Conservation (phyloP, 1,284 basidiomycete species). For the Violaceomyces palustris region DNA sequence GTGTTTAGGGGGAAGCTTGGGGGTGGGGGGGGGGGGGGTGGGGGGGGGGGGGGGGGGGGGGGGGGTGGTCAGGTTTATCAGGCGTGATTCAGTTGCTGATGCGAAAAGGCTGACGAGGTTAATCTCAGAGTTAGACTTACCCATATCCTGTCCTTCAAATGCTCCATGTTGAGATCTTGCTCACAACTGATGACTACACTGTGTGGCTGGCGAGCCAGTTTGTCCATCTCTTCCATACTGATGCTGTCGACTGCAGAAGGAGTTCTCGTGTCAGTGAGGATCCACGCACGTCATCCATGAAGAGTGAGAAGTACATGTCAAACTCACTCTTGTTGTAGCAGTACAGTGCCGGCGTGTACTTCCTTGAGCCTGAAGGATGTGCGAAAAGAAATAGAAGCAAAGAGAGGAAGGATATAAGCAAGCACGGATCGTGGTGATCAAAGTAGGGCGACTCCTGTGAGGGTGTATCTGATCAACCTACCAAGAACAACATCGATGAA, state of each 20-base stretch:
- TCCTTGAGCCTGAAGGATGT: conserved; percentile 66
- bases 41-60: too few relatives aligned
- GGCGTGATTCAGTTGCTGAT: not conserved
- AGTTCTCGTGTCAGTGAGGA: too few relatives aligned
- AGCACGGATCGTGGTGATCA: too few relatives aligned
- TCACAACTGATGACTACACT: conserved; percentile 92
- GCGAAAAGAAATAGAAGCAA: not conserved
- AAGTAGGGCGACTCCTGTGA: too few relatives aligned
- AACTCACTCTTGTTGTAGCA: conserved; percentile 68
- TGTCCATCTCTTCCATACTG: conserved; percentile 65
- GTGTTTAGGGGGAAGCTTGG: too few relatives aligned
- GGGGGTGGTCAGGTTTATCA: too few relatives aligned
- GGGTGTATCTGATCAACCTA: conserved; percentile 42
- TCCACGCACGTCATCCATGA: not conserved
- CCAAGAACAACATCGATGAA: conserved; percentile 95
- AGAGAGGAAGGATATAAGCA: not conserved
- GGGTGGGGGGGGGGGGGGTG: too few relatives aligned
- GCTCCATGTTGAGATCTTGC: conserved; percentile 82
- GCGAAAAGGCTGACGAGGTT: not conserved
- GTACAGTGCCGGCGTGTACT: conserved; percentile 87
- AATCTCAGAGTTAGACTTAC: conserved; percentile 21
- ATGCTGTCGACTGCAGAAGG: conserved; percentile 50
- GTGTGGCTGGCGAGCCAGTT: conserved; percentile 77
- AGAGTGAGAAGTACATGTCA: not conserved
- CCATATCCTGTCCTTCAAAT: conserved; percentile 86